Evolutionary conservation across 2,329 filamentous ascomycete species (phyloP), one percentile per base, ranked within the genome.

Genomic region (Exserohilum rostratum): DNA sequence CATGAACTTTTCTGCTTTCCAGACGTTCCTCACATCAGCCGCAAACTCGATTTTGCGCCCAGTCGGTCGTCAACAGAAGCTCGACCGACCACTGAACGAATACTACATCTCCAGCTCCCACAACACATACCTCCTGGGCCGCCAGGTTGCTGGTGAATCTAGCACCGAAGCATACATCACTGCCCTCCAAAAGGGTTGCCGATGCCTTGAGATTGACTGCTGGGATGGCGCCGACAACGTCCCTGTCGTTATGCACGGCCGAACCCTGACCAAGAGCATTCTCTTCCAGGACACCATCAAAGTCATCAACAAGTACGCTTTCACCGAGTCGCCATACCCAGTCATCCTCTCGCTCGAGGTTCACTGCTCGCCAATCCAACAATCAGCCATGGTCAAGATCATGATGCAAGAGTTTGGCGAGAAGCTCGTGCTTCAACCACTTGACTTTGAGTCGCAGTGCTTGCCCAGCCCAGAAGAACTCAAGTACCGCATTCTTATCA

Each of bases 101-200:
- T 99, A 99, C 76, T 97, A 92, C 79, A 95, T 99, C 63, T 98
- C 93, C 1, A 97, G 93, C 79, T 98, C 95, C 1, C 95, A 99
- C 81, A 99, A 99, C 76, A 99, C 95, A 0, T 99, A 99, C 69
- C 87, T 99, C 0, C 82, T 96, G 4, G 95, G 95, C 12, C 88
- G 93, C 49, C 95, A 99, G 74, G 88, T 98, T 2, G 89, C 87
- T 10, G 93, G 93, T 25, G 85, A 90, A 39, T 97, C 95, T 2
- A 98, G 93, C 70, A 90, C 96, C 2, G 95, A 99, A 75, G 92
- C 92, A 38, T 99, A 99, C 77, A 96, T 98, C 65, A 87, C 87
- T 7, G 91, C 93, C 3, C 83, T 99, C 6, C 87, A 90, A 60
- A 89, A 90, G 56, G 93, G 93, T 7, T 99, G 95, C 73, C 90